Evolutionary conservation across 1,284 basidiomycete genomes (phyloP).

Genomic region (Ceratobasidium sp.): DNA sequence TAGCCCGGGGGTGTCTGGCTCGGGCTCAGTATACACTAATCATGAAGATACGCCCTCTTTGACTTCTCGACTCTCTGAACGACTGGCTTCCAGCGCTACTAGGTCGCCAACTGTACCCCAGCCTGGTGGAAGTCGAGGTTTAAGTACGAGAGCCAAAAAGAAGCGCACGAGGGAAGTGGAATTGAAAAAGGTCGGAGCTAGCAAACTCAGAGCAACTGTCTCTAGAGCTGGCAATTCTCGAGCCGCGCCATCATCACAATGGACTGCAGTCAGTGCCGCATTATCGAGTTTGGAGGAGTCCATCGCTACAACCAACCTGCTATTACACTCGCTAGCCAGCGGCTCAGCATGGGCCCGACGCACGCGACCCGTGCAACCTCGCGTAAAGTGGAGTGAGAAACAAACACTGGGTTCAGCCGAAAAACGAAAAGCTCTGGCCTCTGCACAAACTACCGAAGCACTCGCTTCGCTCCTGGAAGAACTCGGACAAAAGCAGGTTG

Average conservation of each 20-base stretch:
- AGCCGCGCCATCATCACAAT: constrained; percentile 22
- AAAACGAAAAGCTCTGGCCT: not conserved
- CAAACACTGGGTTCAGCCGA: not conserved
- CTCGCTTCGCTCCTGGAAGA: constrained; percentile 33
- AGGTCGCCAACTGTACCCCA: not conserved
- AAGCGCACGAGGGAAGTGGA: not conserved
- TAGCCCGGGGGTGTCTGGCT: not conserved
- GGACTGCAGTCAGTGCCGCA: constrained; percentile 41
- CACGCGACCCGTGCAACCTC: constrained; percentile 10
- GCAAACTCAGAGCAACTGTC: not conserved
- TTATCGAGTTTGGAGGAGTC: constrained; percentile 34
- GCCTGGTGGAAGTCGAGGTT: not conserved
- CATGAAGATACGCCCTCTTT: constrained; percentile 14
- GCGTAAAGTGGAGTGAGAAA: constrained; percentile 23
- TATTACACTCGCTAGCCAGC: constrained; percentile 37
- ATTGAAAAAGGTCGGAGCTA: not conserved
- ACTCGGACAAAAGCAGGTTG: constrained; percentile 35
- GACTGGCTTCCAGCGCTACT: not conserved
- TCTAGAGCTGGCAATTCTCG: not conserved
- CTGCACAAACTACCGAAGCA: constrained; percentile 10
- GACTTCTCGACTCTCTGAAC: constrained; percentile 27
- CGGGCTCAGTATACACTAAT: not conserved
- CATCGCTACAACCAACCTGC: constrained; percentile 33
- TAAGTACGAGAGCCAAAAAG: constrained; percentile 27
- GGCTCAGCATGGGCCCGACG: constrained; percentile 39